phyloP scores from a whole-genome alignment of 2,329 filamentous ascomycete species.

The Pseudocercospora musae region DNA sequence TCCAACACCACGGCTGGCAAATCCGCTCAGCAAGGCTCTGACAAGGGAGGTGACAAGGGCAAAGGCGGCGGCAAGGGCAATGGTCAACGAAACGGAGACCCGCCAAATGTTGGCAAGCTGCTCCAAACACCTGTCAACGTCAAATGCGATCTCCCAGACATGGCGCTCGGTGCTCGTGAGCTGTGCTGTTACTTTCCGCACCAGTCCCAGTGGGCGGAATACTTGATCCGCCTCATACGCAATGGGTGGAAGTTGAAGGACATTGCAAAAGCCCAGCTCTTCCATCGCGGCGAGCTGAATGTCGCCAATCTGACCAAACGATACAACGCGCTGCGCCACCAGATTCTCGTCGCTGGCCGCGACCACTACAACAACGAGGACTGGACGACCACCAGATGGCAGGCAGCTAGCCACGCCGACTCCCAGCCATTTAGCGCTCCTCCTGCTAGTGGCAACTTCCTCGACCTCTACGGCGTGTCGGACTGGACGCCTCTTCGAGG shows the following conservation, averaged over 20 bases:
- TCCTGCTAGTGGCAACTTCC: background rate
- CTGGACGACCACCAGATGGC: background rate
- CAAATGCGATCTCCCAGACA: background rate
- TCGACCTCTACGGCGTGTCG: background rate
- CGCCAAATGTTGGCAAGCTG: background rate
- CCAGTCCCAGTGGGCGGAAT: background rate
- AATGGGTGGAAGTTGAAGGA: background rate
- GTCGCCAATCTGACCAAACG: background rate
- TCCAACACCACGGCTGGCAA: background rate
- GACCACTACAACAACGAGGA: background rate
- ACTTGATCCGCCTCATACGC: background rate
- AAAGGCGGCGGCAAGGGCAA: background rate
- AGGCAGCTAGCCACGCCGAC: background rate
- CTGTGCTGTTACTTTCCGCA: background rate
- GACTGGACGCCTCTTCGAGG: background rate
- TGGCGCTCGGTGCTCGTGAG: background rate
- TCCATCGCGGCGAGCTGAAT: background rate
- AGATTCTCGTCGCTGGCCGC: background rate
- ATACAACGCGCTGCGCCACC: background rate
- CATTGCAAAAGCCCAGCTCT: background rate
- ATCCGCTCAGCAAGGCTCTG: background rate
- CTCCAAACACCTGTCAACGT: background rate
- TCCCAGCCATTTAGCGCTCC: background rate
- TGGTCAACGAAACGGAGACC: background rate
- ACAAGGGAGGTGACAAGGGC: background rate